These are phyloP conservation scores for Dactylellina haptotyla DNA, from an alignment of 2,329 filamentous ascomycete genomes.

Conservation along the genomic window DNA sequence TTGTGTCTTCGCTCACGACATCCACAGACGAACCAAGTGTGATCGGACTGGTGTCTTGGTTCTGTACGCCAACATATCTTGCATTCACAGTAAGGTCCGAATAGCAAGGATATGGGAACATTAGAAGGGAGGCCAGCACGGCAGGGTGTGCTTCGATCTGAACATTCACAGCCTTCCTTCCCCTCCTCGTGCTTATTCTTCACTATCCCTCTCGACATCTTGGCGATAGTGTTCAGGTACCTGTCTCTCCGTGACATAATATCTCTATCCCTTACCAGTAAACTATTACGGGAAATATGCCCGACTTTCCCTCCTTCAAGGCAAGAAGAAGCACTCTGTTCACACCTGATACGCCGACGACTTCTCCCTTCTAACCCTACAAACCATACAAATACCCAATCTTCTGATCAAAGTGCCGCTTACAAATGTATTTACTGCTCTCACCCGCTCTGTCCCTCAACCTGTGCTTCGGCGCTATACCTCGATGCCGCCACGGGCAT, in stretches of 20 bases:
- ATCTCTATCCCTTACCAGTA: conserved; percentile 32
- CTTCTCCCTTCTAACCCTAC: not conserved
- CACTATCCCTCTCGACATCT: conserved; percentile 20
- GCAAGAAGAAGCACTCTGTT: not conserved
- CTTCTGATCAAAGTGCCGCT: not conserved
- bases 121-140: too few species aligned
- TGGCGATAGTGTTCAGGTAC: conserved; percentile 1
- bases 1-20: too few species aligned
- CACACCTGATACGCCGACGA: conserved; percentile 2
- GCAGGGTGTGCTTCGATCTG: too few species aligned
- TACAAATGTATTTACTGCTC: conserved; percentile 28
- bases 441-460: conserved; percentile 12
- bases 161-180: not conserved
- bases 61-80: too few species aligned
- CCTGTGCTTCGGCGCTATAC: conserved; percentile 3
- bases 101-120: too few species aligned
- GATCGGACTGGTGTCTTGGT: too few species aligned
- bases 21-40: too few species aligned
- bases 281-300: conserved; percentile 16
- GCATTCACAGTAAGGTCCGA: too few species aligned
- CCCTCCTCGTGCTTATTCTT: not conserved
- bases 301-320: not conserved
- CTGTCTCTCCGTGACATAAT: conserved; percentile 15
- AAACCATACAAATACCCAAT: not conserved
- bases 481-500: conserved; percentile 17